Evolutionary conservation across 140 eudicot genomes (phyloP).

Genomic region (Bidens hawaiensis): DNA sequence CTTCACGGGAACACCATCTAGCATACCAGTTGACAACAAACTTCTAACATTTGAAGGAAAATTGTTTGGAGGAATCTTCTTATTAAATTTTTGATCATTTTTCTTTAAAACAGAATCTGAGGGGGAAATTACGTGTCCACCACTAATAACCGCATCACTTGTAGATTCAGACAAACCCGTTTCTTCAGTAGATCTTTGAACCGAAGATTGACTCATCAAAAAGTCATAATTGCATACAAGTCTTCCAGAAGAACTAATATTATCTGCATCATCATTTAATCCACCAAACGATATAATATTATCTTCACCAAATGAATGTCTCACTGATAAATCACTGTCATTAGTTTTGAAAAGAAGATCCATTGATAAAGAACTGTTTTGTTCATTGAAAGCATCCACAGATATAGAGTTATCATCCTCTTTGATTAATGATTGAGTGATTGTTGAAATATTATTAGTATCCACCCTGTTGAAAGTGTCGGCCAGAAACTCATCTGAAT

Average conservation of each 20-base stretch:
- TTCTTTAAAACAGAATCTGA: slow-evolving; percentile 33
- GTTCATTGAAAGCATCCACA: slow-evolving; percentile 29
- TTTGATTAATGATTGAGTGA: slow-evolving; percentile 34
- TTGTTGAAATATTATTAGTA: slow-evolving; percentile 21
- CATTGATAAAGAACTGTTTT: slow-evolving; percentile 24
- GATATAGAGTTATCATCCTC: slow-evolving; percentile 28
- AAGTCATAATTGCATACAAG: slow-evolving; percentile 55
- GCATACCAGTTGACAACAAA: slow-evolving; percentile 61
- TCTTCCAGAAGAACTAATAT: slow-evolving; percentile 39
- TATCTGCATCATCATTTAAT: slow-evolving; percentile 28
- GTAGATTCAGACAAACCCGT: slow-evolving; percentile 32
- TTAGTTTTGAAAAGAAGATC: slow-evolving; percentile 36
- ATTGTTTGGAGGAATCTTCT: slow-evolving; percentile 41
- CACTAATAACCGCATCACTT: slow-evolving; percentile 26
- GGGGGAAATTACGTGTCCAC: slow-evolving; percentile 22
- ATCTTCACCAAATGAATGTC: slow-evolving; percentile 38
- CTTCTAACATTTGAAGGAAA: slow-evolving; percentile 65
- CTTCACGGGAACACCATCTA: slow-evolving; percentile 59
- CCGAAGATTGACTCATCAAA: slow-evolving; percentile 41
- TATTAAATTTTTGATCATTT: slow-evolving; percentile 40
- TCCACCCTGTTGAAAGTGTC: slow-evolving; percentile 39
- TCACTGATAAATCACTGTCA: slow-evolving; percentile 28
- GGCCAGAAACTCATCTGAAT: slow-evolving; percentile 34
- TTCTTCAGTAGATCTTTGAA: slow-evolving; percentile 31
- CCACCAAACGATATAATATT: slow-evolving; percentile 63